Percentiles rank a stretch among this genome's conserved stretches.
Evolutionary conservation across 2,329 filamentous ascomycete genomes (phyloP).

Genomic region (Colletotrichum liaoningense): DNA sequence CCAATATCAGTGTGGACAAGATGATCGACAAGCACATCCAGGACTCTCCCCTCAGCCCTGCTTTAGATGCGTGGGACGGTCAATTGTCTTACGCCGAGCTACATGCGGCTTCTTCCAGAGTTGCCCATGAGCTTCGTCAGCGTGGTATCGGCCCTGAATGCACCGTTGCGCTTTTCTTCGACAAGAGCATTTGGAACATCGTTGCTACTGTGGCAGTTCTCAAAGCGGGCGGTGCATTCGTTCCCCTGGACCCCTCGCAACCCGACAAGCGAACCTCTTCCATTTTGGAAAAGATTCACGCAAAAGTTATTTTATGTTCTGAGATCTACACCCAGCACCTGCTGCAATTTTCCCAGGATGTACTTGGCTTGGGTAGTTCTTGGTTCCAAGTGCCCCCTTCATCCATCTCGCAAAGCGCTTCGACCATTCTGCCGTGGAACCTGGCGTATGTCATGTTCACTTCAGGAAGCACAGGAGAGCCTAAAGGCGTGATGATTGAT

Average conservation of each 20-base stretch:
- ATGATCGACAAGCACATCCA: constrained; percentile 4
- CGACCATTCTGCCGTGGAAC: constrained; percentile 13
- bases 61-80: constrained; percentile 41
- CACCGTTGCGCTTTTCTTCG: constrained; percentile 41
- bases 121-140: constrained; percentile 31
- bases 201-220: constrained; percentile 39
- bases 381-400: constrained; percentile 13
- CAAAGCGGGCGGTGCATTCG: constrained; percentile 29
- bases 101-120: constrained; percentile 31
- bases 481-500: constrained; percentile 38
- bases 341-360: neutral
- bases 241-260: constrained; percentile 35
- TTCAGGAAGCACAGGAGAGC: constrained; percentile 38
- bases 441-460: constrained; percentile 35
- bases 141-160: constrained; percentile 13
- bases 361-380: constrained; percentile 18
- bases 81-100: constrained; percentile 40
- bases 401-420: neutral
- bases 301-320: constrained; percentile 21
- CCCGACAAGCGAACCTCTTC: constrained; percentile 35
- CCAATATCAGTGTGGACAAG: neutral
- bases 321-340: neutral
- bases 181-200: constrained; percentile 42
- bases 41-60: constrained; percentile 25
- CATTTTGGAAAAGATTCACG: constrained; percentile 28